phyloP scores from a whole-genome alignment of 345 rosid genomes.

The Citropsis articulata region DNA sequence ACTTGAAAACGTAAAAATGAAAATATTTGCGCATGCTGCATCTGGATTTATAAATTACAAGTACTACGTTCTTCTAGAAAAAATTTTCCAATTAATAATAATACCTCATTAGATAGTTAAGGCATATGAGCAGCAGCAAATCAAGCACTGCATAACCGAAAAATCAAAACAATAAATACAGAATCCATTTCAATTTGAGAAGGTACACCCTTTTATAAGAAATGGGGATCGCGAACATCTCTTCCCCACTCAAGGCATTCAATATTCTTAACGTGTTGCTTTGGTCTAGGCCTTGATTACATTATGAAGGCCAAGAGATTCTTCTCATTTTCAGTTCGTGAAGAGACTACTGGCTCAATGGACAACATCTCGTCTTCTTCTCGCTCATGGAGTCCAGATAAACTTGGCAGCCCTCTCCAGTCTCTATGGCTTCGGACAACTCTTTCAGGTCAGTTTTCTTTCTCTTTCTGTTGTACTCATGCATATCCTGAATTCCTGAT shows the following conservation, averaged over 20 bases:
- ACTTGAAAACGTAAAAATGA: neutral
- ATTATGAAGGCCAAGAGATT: neutral
- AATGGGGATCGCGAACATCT: neutral
- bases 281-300: constrained; percentile 6
- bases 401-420: constrained; percentile 6
- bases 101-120: neutral
- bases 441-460: constrained; percentile 30
- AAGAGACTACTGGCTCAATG: constrained; percentile 2
- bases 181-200: neutral
- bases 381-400: constrained; percentile 6
- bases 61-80: neutral
- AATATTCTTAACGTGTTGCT: constrained; percentile 18
- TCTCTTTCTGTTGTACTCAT: neutral
- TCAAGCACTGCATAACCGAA: neutral
- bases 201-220: too few species aligned
- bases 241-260: constrained; percentile 2
- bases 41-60: too few species aligned
- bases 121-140: constrained; percentile 9
- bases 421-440: constrained; percentile 42
- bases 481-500: neutral
- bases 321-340: neutral
- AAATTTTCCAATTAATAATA: neutral
- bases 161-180: constrained; percentile 1
- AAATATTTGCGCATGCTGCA: neutral
- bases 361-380: constrained; percentile 9